Conservation (phyloP, 768 basidiomycete species). For the Phallus indusiatus region DNA sequence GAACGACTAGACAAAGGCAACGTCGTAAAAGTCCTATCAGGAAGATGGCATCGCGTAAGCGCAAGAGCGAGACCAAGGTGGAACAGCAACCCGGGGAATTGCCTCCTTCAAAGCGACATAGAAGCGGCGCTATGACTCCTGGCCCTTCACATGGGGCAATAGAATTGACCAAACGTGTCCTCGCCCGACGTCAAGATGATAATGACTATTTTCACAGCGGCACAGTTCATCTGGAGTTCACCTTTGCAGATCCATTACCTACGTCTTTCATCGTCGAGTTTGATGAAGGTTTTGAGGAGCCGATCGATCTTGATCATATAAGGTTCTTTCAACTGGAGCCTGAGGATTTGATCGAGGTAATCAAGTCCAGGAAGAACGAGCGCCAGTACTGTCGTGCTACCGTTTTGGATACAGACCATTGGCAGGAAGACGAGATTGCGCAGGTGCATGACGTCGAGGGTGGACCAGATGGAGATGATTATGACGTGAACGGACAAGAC, state of each 20-base stretch:
- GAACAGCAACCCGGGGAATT: not conserved
- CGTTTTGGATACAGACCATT: constrained; percentile 21
- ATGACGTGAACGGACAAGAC: constrained; percentile 25
- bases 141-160: not conserved
- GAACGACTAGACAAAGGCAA: not conserved
- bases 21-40: not conserved
- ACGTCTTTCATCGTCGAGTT: constrained; percentile 44
- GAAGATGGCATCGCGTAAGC: not conserved
- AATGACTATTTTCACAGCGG: constrained; percentile 48
- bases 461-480: constrained; percentile 4
- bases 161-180: not conserved
- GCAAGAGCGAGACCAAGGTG: not conserved
- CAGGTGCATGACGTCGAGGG: constrained; percentile 22
- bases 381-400: constrained; percentile 18
- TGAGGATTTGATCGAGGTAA: constrained; percentile 49
- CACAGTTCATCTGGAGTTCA: constrained; percentile 30
- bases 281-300: constrained; percentile 48
- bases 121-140: not conserved
- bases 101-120: constrained; percentile 3
- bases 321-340: constrained; percentile 38
- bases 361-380: constrained; percentile 22
- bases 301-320: constrained; percentile 42
- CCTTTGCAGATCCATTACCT: constrained; percentile 14
- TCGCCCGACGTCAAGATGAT: not conserved
- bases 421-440: constrained; percentile 26